Percentiles rank a stretch among this genome's conserved stretches.
phyloP scores from a whole-genome alignment of 2,329 filamentous ascomycete genomes.

The Thielaviopsis musarum region DNA sequence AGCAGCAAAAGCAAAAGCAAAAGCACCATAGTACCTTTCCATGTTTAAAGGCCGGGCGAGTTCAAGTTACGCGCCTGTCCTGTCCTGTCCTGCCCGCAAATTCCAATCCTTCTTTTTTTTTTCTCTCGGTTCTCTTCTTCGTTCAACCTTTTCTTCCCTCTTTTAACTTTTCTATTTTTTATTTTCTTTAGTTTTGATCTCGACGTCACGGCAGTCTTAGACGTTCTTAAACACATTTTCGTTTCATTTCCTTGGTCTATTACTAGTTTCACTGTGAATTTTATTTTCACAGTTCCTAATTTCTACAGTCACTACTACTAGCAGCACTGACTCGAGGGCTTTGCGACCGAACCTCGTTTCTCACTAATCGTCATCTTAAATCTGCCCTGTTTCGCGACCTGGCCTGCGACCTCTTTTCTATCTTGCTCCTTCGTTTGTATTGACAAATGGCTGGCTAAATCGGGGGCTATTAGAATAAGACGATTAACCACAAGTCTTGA shows the following conservation, averaged over 20 bases:
- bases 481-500: background rate
- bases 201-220: background rate
- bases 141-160: background rate
- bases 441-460: background rate
- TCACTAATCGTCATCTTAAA: background rate
- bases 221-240: background rate
- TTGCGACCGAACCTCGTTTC: background rate
- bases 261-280: too few species aligned
- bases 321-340: background rate
- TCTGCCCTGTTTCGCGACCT: conserved; percentile 11
- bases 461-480: background rate
- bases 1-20: background rate
- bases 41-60: background rate
- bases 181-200: background rate
- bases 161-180: background rate
- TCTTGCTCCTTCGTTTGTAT: conserved; percentile 4
- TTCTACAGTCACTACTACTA: background rate
- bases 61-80: background rate
- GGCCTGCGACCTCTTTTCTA: background rate
- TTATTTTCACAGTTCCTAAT: background rate
- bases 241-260: background rate
- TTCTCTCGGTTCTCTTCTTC: background rate
- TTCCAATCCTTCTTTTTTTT: background rate
- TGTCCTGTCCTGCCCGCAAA: background rate
- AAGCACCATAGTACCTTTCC: background rate